Evolutionary conservation across 148 eudicot species (phyloP), one percentile per base, ranked within the genome.

Genomic region (Vaccinium corymbosum): DNA sequence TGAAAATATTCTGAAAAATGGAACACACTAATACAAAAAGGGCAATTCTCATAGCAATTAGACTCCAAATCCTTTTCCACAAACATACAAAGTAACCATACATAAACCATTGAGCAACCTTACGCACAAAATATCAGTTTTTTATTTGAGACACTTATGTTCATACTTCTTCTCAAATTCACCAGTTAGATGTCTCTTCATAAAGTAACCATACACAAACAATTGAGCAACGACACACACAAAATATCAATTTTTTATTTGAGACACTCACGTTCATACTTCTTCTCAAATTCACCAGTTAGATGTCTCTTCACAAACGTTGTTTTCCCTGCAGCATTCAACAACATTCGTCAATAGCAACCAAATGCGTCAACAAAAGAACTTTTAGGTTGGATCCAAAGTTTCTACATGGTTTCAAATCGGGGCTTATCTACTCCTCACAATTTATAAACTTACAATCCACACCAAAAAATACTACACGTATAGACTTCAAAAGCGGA

Each of bases 191-290:
- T 56, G 81, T 46, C 81, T 83, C 42, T 76, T 83, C 64, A 76
- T 57, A 56, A 76, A 76, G 38, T 35, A 35, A 35, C 38, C 38
- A 35, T 35, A 35, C 38, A 35, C 38, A 35, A 35, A 35, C 38
- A 35, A 35, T 35, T 35, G 38, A 35, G 38, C 38, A 35, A 35
- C 38, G 38, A 35, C 2, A 35, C 38, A 35, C 38, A 35, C 38
- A 35, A 35, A 35, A 76, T 56, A 76, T 49, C 35, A 20, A 32
- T 9, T n/a, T n/a, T 76, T n/a, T n/a, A 42, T 14, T 6, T 20
- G 20, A 76, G 3, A 75, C 53, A 75, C 79, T 76, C 62, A 83
- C 81, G 85, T 29, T 83, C 85, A 27, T 83, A 83, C 50, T 76
- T 83, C 46, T 42, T 42, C 46, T 42, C 46, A 42, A 42, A 42